phyloP scores from a whole-genome alignment of 257 asterid genomes.

The Cruciata laevipes region DNA sequence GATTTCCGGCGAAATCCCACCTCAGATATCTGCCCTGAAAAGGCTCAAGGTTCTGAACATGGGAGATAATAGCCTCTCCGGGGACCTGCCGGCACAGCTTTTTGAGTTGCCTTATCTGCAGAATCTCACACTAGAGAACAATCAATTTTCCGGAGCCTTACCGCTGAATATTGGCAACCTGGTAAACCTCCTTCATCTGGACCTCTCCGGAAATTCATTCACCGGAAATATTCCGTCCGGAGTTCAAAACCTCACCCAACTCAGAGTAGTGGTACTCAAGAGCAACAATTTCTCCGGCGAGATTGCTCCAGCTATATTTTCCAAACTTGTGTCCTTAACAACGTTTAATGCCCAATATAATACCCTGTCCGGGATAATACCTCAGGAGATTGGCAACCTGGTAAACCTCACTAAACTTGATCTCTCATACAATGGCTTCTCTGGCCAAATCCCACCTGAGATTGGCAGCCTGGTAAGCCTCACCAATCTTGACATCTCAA shows the following conservation, averaged over 20 bases:
- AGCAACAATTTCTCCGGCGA: slow-evolving; percentile 58
- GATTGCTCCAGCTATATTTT: slow-evolving; percentile 30
- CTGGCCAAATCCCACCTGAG: slow-evolving; percentile 21
- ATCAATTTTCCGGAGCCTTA: slow-evolving; percentile 49
- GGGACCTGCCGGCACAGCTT: slow-evolving; percentile 48
- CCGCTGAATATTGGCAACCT: slow-evolving; percentile 52
- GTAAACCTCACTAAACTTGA: slow-evolving; percentile 46
- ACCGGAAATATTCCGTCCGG: slow-evolving; percentile 52
- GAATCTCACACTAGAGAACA: slow-evolving; percentile 50
- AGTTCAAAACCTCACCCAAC: slow-evolving; percentile 44
- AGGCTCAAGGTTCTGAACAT: slow-evolving; percentile 38
- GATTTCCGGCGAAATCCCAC: slow-evolving; percentile 17
- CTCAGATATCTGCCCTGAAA: slow-evolving; percentile 29
- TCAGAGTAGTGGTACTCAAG: slow-evolving; percentile 49
- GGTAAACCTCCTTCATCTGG: slow-evolving; percentile 37
- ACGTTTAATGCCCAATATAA: slow-evolving; percentile 70
- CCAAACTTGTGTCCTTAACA: slow-evolving; percentile 35
- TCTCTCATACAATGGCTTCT: slow-evolving; percentile 51
- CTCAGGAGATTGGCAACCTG: slow-evolving; percentile 46
- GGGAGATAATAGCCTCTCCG: slow-evolving; percentile 47
- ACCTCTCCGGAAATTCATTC: slow-evolving; percentile 64
- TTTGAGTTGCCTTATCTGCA: slow-evolving; percentile 35
- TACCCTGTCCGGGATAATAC: slow-evolving; percentile 23
- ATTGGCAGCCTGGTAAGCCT: slow-evolving; percentile 47
- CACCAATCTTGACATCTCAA: slow-evolving; percentile 51